Conservation (phyloP, 345 rosid genomes). For the Zanthoxylum bungeanum region DNA sequence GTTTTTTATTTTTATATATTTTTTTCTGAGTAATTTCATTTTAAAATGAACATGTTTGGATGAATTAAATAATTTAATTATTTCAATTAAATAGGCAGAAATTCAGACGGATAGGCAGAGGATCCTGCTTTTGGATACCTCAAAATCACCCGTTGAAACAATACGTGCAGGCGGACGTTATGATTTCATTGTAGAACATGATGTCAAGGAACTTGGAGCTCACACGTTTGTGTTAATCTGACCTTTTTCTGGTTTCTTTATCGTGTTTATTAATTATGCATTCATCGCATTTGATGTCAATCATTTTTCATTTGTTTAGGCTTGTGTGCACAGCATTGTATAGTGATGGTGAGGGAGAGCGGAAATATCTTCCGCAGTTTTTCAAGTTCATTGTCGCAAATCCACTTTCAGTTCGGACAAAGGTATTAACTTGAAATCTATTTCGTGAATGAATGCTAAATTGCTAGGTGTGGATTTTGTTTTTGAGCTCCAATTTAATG, state of each 20-base stretch:
- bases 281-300: background rate
- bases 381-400: constrained; percentile 90
- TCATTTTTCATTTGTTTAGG: constrained; percentile 30
- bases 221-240: constrained; percentile 53
- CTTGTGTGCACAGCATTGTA: constrained; percentile 93
- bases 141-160: constrained; percentile 83
- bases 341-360: constrained; percentile 77
- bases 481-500: background rate
- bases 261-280: background rate
- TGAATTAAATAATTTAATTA: background rate
- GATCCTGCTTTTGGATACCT: constrained; percentile 78
- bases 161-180: constrained; percentile 87
- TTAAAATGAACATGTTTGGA: background rate
- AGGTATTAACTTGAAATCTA: constrained; percentile 36
- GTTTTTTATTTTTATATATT: no score
- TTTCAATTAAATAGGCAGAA: constrained; percentile 62
- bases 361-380: constrained; percentile 95
- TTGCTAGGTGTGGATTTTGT: background rate
- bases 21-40: background rate
- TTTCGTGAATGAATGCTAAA: background rate
- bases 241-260: background rate
- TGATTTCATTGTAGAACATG: constrained; percentile 95
- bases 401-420: constrained; percentile 90
- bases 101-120: constrained; percentile 94
- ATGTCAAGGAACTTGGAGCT: constrained; percentile 98